A percentile compares a stretch with the other conserved stretches of the same genome.
Evolutionary conservation across 805 yeast species (phyloP).

Genomic region (Diddensiella santjacobensis): DNA sequence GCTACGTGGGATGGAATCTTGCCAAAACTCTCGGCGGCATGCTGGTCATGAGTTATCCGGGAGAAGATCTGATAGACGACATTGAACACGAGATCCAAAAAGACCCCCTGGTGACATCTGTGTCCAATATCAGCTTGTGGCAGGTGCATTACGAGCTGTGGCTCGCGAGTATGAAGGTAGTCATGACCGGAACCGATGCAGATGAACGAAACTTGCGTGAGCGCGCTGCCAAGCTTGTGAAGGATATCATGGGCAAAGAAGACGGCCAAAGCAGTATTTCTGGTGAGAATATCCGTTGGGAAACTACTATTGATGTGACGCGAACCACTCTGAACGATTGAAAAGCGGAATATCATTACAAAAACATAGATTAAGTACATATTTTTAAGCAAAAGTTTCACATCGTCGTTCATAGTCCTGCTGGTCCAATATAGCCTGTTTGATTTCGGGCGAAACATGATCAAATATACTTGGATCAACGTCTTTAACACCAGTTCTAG

Average conservation of each 20-base stretch:
- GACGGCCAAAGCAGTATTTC: conserved; percentile 18
- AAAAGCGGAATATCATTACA: neutral
- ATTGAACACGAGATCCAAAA: conserved; percentile 26
- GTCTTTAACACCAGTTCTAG: conserved; percentile 60
- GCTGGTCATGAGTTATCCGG: conserved; percentile 42
- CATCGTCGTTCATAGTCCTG: conserved; percentile 20
- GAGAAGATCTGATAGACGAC: conserved; percentile 32
- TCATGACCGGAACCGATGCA: conserved; percentile 32
- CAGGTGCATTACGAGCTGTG: conserved; percentile 43
- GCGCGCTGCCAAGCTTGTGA: conserved; percentile 27
- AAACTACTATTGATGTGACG: conserved; percentile 36
- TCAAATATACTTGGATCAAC: conserved; percentile 59
- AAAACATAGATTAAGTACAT: neutral
- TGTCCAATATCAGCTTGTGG: conserved; percentile 37
- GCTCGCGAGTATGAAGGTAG: conserved; percentile 36
- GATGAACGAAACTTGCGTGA: conserved; percentile 35
- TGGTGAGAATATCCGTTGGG: conserved; percentile 26
- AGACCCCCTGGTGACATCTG: conserved; percentile 30
- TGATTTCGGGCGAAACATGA: conserved; percentile 55
- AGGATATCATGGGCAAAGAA: conserved; percentile 24
- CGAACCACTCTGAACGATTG: conserved; percentile 16
- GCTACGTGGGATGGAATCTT: conserved; percentile 38
- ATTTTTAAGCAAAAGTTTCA: conserved; percentile 11
- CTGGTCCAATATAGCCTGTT: conserved; percentile 24
- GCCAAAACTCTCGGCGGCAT: conserved; percentile 40